Evolutionary conservation across 1,284 basidiomycete genomes (phyloP).

Genomic region (Bjerkandera adusta): DNA sequence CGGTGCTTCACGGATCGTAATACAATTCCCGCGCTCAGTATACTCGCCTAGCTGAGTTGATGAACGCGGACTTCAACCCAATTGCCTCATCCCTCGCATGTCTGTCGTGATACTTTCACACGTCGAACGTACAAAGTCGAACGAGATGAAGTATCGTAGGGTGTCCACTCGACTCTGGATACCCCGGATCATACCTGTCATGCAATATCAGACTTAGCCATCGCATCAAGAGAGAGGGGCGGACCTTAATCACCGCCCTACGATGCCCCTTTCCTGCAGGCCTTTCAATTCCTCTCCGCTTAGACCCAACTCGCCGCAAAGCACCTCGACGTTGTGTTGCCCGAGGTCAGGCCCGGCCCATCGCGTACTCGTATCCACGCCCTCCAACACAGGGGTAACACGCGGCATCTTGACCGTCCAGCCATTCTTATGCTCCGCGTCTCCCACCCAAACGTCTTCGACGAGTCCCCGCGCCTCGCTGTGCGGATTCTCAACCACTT

Average conservation of each 20-base stretch:
- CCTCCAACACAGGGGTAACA: slow-evolving; percentile 59
- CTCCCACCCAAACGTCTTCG: slow-evolving; percentile 54
- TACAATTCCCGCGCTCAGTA: too few relatives aligned
- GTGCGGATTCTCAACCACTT: slow-evolving; percentile 59
- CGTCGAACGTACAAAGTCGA: too few relatives aligned
- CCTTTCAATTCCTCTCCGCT: slow-evolving; percentile 38
- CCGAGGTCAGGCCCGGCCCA: slow-evolving; percentile 72
- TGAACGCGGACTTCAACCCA: too few relatives aligned
- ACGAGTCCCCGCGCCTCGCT: slow-evolving; percentile 52
- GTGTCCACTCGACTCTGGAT: too few relatives aligned
- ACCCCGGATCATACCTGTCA: too few relatives aligned
- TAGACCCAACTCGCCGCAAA: slow-evolving; percentile 49
- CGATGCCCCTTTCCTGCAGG: slow-evolving; percentile 45
- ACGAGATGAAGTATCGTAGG: too few relatives aligned
- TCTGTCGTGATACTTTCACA: too few relatives aligned
- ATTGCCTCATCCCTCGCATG: too few relatives aligned
- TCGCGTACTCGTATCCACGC: slow-evolving; percentile 50
- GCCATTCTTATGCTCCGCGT: slow-evolving; percentile 33
- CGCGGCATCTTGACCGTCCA: slow-evolving; percentile 68
- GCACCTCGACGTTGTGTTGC: slow-evolving; percentile 58
- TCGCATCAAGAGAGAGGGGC: too few relatives aligned
- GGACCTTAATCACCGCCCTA: slow-evolving; percentile 38
- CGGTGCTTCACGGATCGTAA: too few relatives aligned
- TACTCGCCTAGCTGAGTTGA: too few relatives aligned
- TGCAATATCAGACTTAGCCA: too few relatives aligned